Base-by-base conservation (phyloP, 305 asterid genomes). In the Solanum hybrid region DNA sequence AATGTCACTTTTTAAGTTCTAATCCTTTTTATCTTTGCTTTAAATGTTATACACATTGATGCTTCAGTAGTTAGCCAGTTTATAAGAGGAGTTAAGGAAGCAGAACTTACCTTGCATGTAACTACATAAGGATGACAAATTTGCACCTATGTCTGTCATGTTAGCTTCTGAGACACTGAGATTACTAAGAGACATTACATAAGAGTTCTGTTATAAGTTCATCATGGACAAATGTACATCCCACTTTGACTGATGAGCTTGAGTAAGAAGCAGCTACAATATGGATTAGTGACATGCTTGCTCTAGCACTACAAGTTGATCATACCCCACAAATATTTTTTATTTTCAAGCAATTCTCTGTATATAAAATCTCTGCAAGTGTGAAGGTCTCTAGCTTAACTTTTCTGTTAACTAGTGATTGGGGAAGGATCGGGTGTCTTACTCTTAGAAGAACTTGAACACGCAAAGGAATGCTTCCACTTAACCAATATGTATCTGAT, bases 351-450 rank as follows among this genome's bases (percentile, higher is more conserved):
- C 60, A 14, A 14, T 46, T 46, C 60, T 46, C 20, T 46, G 60
- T 46, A 46, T 46, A 46, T 46, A 5, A 14, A 46, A 46, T 46
- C 60, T 46, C 60, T 46, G 20, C 5, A 46, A 46, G 60, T 13
- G 60, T 46, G 7, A 46, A 46, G 60, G 20, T 46, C 22, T 46
- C 60, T 46, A 46, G 22, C 60, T 46, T 14, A 46, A 46, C 22
- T 46, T 46, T 46, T 46, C 60, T 46, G 60, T 46, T 14, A 46
- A 46, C 60, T 46, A 46, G 92, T 92, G 75, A 81, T 93, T 89
- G 94, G 93, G 69, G 94, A 93, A 91, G 92, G 93, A 86, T 91
- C 93, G 20, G 93, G 93, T 17, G 93, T 92, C 35, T 89, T 93
- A 69, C 93, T 93, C 37, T 84, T 93, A 69, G 94, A 91, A 90